Evolutionary conservation across 345 rosid species (phyloP).

Genomic region (Dipteronia dyeriana): DNA sequence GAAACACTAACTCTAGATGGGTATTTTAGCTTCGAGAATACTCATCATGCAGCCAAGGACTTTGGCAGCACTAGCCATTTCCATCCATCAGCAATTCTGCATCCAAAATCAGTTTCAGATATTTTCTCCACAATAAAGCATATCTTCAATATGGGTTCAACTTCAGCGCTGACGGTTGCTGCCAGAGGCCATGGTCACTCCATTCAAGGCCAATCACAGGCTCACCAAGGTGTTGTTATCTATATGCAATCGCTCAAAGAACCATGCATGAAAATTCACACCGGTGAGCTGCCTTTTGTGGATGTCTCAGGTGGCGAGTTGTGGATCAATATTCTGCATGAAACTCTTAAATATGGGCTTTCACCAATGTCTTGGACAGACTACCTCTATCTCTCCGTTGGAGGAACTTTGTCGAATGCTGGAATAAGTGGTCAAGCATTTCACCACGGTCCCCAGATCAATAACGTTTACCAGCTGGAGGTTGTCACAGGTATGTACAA

Average conservation of each 20-base stretch:
- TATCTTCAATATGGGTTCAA: slow-evolving; percentile 57
- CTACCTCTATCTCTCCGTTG: slow-evolving; percentile 88
- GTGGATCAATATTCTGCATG: slow-evolving; percentile 82
- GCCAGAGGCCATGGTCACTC: slow-evolving; percentile 98
- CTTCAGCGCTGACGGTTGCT: slow-evolving; percentile 72
- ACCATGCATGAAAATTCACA: slow-evolving; percentile 43
- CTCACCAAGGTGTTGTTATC: slow-evolving; percentile 79
- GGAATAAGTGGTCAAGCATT: slow-evolving; percentile 98
- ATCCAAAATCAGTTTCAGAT: slow-evolving; percentile 85
- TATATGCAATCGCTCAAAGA: slow-evolving; percentile 71
- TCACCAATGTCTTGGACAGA: slow-evolving; percentile 98
- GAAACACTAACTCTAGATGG: slow-evolving; percentile 63
- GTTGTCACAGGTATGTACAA: slow-evolving; percentile 85
- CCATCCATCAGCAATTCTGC: slow-evolving; percentile 69
- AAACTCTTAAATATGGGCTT: slow-evolving; percentile 76
- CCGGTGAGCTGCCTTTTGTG: slow-evolving; percentile 57
- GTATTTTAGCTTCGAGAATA: slow-evolving; percentile 51
- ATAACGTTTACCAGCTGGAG: slow-evolving; percentile 79
- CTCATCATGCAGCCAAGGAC: slow-evolving; percentile 71
- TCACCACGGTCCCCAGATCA: slow-evolving; percentile 85
- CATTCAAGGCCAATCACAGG: slow-evolving; percentile 88
- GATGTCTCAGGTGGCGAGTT: slow-evolving; percentile 91
- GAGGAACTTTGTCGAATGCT: slow-evolving; percentile 90
- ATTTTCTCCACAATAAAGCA: slow-evolving; percentile 61
- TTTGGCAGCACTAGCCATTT: slow-evolving; percentile 71